phyloP scores from a whole-genome alignment of 208 protist genomes.

The Trypanosoma rangeli region DNA sequence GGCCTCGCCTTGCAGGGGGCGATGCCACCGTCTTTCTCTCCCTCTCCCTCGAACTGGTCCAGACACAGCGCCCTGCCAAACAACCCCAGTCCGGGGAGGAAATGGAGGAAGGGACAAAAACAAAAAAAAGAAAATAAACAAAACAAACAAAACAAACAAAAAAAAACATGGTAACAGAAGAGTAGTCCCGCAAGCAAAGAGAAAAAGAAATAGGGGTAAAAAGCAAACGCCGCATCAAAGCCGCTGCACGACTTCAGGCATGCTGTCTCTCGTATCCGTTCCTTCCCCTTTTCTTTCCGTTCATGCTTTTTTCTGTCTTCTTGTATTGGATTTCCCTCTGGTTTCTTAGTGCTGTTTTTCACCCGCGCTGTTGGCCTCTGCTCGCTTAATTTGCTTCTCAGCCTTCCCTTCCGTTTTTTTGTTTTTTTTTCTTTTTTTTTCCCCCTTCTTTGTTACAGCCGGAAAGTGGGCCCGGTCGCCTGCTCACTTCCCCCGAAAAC shows the following conservation, averaged over 20 bases:
- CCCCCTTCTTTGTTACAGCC: too few relatives aligned
- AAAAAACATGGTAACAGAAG: too few relatives aligned
- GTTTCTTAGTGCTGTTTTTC: conserved; percentile 6
- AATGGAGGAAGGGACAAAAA: background rate
- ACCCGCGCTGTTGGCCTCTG: background rate
- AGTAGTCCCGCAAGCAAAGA: too few relatives aligned
- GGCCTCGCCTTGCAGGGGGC: background rate
- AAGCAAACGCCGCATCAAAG: too few relatives aligned
- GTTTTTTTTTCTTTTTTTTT: conserved; percentile 6
- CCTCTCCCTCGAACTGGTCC: background rate
- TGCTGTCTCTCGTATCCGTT: background rate
- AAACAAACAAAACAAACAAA: conserved; percentile 3
- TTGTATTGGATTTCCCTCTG: background rate
- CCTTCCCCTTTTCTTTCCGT: background rate
- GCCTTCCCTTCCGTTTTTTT: background rate
- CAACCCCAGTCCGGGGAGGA: too few relatives aligned
- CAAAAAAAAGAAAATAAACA: background rate
- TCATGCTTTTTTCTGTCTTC: conserved; percentile 15
- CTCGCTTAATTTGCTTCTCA: too few relatives aligned
- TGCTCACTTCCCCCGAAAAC: background rate
- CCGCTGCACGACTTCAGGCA: background rate
- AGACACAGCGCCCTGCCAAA: background rate
- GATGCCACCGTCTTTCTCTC: too few relatives aligned
- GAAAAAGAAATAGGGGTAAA: too few relatives aligned
- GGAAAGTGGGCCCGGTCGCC: too few relatives aligned